phyloP scores from a whole-genome alignment of 1,139 yeast species.

The Suhomyces bolitotheri region DNA sequence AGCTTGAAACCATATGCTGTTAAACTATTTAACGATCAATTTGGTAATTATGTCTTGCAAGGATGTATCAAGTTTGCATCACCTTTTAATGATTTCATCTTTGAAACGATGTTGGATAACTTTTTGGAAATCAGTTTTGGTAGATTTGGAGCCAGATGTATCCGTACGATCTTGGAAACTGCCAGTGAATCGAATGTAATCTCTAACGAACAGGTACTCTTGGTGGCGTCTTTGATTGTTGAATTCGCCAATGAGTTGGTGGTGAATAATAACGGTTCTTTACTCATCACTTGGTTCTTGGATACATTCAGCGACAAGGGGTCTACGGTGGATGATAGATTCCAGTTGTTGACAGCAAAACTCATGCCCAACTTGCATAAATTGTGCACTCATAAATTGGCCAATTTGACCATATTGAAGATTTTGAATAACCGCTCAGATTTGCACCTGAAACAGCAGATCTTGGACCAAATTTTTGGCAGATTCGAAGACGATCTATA shows the following conservation, averaged over 20 bases:
- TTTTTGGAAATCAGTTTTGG: slow-evolving; percentile 84
- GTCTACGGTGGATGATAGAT: slow-evolving; percentile 32
- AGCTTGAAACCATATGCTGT: slow-evolving; percentile 81
- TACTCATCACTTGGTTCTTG: slow-evolving; percentile 89
- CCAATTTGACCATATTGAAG: slow-evolving; percentile 80
- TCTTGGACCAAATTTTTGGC: slow-evolving; percentile 69
- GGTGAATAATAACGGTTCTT: slow-evolving; percentile 82
- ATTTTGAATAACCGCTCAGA: slow-evolving; percentile 72
- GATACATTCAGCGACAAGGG: slow-evolving; percentile 77
- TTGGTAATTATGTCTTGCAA: slow-evolving; percentile 94
- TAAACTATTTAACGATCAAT: slow-evolving; percentile 88
- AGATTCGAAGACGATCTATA: slow-evolving; percentile 29
- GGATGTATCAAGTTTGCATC: slow-evolving; percentile 88
- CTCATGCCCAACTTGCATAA: slow-evolving; percentile 62
- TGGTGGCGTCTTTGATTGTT: slow-evolving; percentile 79
- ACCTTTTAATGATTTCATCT: slow-evolving; percentile 87
- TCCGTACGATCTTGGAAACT: slow-evolving; percentile 88
- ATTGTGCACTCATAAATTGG: slow-evolving; percentile 82
- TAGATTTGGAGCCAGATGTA: slow-evolving; percentile 93
- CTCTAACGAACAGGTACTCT: slow-evolving; percentile 65
- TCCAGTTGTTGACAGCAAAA: slow-evolving; percentile 44
- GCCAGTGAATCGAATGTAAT: slow-evolving; percentile 43
- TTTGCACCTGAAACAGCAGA: slow-evolving; percentile 56
- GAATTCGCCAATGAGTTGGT: slow-evolving; percentile 79
- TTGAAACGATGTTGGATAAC: slow-evolving; percentile 77